Evolutionary conservation across 2,329 filamentous ascomycete species (phyloP), one percentile per base, ranked within the genome.

Genomic region (Xylaria arbuscula): DNA sequence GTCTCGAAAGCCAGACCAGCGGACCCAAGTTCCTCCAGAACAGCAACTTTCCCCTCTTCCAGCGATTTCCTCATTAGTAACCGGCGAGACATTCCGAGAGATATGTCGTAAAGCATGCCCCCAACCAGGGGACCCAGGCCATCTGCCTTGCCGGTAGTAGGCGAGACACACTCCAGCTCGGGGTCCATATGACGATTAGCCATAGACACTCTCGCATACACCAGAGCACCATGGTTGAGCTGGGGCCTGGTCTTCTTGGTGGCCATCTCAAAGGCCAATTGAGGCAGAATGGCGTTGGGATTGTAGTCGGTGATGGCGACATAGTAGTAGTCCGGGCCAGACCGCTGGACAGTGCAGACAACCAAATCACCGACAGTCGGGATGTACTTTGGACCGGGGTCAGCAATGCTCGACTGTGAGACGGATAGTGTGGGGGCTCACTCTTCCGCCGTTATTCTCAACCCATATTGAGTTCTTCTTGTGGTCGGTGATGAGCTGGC

Each of bases 261-360:
- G 19, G 94, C 96, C 71, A 90, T 90, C 81, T 98, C 95, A 79
- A 99, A 99, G n/a, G 94, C 89, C 22, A 98, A 86, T 73, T 97
- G 92, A 0, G 93, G 93, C 0, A 98, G 89, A 19, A 92, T 84
- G 0, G 92, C 93, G 57, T 80, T 80, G 66, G 87, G 81, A 1
- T 87, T 87, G 77, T 89, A 87, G 63, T 89, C 85, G 34, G 93
- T 91, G 62, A 98, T 85, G 73, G 87, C 85, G 79, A 94, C 94
- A 80, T 92, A 90, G 85, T 93, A 98, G 78, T 88, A 87, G 74
- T 98, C 96, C 66, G 86, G 84, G 59, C 89, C 87, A 64, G 89
- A 90, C 79, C 91, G 92, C 76, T 92, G 89, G 74, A 98, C 86
- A 72, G 93, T 94, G 67, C 93, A 94, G 77, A 99, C 93, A 72